These are phyloP conservation scores for Tulasnella sp. DNA, from an alignment of 768 basidiomycete species.

Conservation along the genomic window DNA sequence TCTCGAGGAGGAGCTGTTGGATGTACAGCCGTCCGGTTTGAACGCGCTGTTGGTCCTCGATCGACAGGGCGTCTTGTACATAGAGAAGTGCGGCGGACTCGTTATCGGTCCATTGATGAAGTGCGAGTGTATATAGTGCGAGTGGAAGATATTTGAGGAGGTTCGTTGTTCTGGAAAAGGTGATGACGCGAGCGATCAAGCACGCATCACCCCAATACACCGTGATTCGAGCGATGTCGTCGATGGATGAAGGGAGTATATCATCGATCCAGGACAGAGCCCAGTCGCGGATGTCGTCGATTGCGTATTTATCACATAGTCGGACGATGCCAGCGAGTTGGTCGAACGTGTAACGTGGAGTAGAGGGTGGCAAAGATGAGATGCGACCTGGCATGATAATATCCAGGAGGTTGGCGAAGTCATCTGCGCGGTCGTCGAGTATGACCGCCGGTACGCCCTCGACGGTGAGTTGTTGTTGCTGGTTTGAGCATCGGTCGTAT, in stretches of 20 bases:
- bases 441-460: conserved; percentile 6
- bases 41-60: background rate
- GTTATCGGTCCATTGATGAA: background rate
- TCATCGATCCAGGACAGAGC: conserved; percentile 6
- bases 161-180: background rate
- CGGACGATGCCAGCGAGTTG: background rate
- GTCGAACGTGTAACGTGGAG: conserved; percentile 2
- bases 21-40: background rate
- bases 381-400: conserved; percentile 8
- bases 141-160: conserved; percentile 5
- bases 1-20: background rate
- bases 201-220: background rate
- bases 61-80: background rate
- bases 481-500: background rate
- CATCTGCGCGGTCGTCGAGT: conserved; percentile 6
- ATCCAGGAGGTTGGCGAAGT: conserved; percentile 10
- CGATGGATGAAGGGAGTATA: background rate
- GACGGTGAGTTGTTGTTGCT: background rate
- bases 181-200: background rate
- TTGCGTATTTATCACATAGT: conserved; percentile 5
- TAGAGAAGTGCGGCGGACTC: background rate
- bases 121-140: conserved; percentile 7
- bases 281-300: conserved; percentile 11
- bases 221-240: conserved; percentile 1
- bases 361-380: background rate